Evolutionary conservation across 192 early-diverging fungal species (phyloP).

Genomic region (Coemansia reversa): DNA sequence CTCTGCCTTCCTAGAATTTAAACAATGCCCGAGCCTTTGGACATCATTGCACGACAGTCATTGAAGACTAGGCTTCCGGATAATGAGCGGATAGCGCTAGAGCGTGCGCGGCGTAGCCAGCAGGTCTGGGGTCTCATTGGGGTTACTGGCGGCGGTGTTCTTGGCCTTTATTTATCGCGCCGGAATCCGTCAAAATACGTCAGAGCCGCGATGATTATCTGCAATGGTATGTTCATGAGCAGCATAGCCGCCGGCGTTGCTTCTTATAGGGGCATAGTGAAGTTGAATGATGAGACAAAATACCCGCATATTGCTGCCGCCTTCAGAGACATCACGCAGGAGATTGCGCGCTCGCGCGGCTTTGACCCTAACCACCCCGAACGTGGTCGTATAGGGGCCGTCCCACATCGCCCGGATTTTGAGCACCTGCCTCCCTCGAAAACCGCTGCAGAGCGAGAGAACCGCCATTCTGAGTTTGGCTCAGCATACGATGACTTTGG

Average conservation of each 20-base stretch:
- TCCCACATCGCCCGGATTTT: conserved; percentile 15
- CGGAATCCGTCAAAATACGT: conserved; percentile 11
- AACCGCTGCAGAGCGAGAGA: conserved; percentile 4
- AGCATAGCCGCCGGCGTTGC: conserved; percentile 5
- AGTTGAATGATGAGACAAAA: conserved; percentile 25
- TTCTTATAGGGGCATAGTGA: conserved; percentile 8
- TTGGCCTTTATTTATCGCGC: conserved; percentile 27
- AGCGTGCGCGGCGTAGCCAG: conserved; percentile 7
- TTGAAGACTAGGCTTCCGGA: conserved; percentile 28
- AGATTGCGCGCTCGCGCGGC: conserved; percentile 33
- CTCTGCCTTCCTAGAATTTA: neutral
- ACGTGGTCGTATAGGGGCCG: neutral
- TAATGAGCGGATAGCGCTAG: conserved; percentile 18
- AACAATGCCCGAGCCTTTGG: conserved; percentile 26
- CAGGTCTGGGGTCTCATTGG: conserved; percentile 3
- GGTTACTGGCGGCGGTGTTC: conserved; percentile 10
- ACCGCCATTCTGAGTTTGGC: neutral
- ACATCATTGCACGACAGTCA: conserved; percentile 15
- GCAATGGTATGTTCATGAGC: conserved; percentile 16
- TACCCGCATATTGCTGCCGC: conserved; percentile 42
- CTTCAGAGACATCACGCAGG: conserved; percentile 25
- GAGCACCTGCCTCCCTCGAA: conserved; percentile 23
- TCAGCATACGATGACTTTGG: neutral
- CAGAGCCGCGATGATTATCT: conserved; percentile 18
- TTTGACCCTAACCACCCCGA: conserved; percentile 35